phyloP scores from a whole-genome alignment of 805 yeast genomes.

The Pichia nakasei region DNA sequence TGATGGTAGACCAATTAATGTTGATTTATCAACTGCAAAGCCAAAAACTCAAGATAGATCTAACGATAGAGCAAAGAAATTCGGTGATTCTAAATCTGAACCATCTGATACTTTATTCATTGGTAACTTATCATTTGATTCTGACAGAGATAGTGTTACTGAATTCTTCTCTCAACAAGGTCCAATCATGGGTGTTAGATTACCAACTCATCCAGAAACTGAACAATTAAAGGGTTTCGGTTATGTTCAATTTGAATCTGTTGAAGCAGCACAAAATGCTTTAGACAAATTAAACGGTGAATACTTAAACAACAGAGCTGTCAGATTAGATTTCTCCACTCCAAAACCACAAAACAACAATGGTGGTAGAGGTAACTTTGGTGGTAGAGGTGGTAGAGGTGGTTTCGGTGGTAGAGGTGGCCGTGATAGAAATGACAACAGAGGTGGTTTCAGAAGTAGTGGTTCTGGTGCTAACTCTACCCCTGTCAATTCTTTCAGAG shows the following conservation, averaged over 20 bases:
- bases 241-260: constrained; percentile 80
- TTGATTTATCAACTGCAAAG: constrained; percentile 83
- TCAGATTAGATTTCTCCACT: constrained; percentile 89
- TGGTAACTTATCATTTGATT: constrained; percentile 91
- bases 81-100: constrained; percentile 81
- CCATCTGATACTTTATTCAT: constrained; percentile 95
- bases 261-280: constrained; percentile 89
- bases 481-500: constrained; percentile 62
- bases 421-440: constrained; percentile 22
- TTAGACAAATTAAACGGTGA: constrained; percentile 82
- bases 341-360: constrained; percentile 45
- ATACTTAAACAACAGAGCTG: constrained; percentile 82
- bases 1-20: constrained; percentile 93
- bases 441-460: constrained; percentile 23
- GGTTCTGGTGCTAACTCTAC: constrained; percentile 59
- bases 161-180: constrained; percentile 72
- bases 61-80: constrained; percentile 76
- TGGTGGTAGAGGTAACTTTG: constrained; percentile 15
- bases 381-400: constrained; percentile 16
- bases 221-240: constrained; percentile 99
- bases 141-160: constrained; percentile 70
- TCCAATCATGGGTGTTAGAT: constrained; percentile 77
- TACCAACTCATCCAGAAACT: constrained; percentile 98
- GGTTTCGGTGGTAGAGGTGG: constrained; percentile 31
- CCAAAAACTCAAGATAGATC: constrained; percentile 49